Conservation (phyloP, 176 grass and related monocot species). For the Rhynchospora tenuis region DNA sequence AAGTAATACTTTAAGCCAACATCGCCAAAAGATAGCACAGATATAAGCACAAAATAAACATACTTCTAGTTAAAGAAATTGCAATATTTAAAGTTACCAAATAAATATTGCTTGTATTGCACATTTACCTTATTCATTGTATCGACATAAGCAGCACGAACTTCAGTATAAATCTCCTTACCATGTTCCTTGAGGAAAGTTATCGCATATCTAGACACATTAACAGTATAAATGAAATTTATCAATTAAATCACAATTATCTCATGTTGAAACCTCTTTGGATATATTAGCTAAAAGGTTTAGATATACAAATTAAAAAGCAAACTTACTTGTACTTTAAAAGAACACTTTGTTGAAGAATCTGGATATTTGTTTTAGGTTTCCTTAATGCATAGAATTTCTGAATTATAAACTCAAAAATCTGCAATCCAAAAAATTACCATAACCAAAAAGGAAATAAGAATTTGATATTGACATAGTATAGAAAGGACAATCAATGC, state of each 20-base stretch:
- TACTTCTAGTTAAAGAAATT: neutral
- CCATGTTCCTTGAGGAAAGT: slow-evolving; percentile 92
- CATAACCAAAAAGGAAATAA: neutral
- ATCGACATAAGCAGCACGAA: slow-evolving; percentile 89
- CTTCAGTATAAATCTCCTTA: slow-evolving; percentile 97
- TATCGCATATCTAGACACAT: slow-evolving; percentile 61
- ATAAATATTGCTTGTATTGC: neutral
- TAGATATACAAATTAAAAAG: neutral
- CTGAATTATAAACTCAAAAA: slow-evolving; percentile 90
- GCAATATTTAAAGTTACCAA: neutral
- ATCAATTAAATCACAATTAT: slow-evolving; percentile 1
- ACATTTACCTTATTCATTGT: slow-evolving; percentile 96
- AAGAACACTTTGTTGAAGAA: slow-evolving; percentile 93
- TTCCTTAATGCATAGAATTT: slow-evolving; percentile 98
- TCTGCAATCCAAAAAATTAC: slow-evolving; percentile 43
- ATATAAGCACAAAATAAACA: neutral
- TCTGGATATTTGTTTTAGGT: slow-evolving; percentile 99
- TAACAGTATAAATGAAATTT: neutral
- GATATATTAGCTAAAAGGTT: neutral
- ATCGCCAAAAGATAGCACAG: slow-evolving; percentile 1
- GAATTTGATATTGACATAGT: neutral
- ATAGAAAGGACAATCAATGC: neutral
- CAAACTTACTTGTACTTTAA: slow-evolving; percentile 95
- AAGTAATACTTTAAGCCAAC: neutral
- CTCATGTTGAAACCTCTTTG: neutral